These are phyloP conservation scores for Boletellus ananas DNA, from an alignment of 768 basidiomycete species.

Conservation along the genomic window DNA sequence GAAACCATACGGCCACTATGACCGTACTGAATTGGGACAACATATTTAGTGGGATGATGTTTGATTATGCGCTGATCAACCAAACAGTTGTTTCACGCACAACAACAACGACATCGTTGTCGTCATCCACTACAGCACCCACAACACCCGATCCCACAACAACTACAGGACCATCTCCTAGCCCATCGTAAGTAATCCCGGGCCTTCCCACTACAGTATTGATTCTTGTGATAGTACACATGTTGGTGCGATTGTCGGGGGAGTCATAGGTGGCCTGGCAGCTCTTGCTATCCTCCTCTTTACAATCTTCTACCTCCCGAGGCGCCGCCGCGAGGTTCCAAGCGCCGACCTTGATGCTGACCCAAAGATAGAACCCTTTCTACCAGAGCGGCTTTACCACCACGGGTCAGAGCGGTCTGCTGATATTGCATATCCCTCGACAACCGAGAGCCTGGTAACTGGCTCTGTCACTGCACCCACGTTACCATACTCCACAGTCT, in stretches of 20 bases:
- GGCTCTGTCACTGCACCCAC: not conserved
- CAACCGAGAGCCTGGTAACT: not conserved
- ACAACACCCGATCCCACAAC: not conserved
- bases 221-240: not conserved
- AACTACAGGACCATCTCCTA: not conserved
- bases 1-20: slow-evolving; percentile 15
- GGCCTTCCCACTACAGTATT: not conserved
- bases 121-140: not conserved
- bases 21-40: slow-evolving; percentile 11
- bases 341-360: not conserved
- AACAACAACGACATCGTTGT: not conserved
- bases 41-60: slow-evolving; percentile 15
- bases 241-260: slow-evolving; percentile 11
- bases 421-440: not conserved
- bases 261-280: slow-evolving; percentile 10
- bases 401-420: not conserved
- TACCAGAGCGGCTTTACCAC: not conserved
- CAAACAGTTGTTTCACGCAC: slow-evolving; percentile 7
- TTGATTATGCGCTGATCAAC: slow-evolving; percentile 18
- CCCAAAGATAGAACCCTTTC: slow-evolving; percentile 3
- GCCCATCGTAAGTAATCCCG: not conserved
- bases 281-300: slow-evolving; percentile 3
- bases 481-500: not conserved
- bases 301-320: slow-evolving; percentile 2
- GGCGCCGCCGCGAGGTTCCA: not conserved